Conservation (phyloP, 2,329 filamentous ascomycete genomes). For the Cadophora sp. region DNA sequence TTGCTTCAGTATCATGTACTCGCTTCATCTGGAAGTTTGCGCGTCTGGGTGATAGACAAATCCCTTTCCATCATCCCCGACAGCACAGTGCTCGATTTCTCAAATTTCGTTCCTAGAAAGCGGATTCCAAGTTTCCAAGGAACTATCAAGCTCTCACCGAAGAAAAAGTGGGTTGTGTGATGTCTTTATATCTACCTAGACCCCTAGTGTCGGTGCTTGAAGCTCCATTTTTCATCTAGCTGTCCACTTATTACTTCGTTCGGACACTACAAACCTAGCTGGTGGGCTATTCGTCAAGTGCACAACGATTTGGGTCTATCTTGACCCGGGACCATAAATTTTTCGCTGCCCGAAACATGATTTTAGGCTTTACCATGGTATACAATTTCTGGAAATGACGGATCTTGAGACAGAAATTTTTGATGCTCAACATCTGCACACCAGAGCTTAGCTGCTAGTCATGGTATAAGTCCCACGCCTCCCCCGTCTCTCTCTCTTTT, state of each 20-base stretch:
- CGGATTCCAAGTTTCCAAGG: no score
- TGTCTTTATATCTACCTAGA: no score
- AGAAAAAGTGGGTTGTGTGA: no score
- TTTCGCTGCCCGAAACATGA: background rate
- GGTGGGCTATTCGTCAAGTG: background rate
- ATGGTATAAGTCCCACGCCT: background rate
- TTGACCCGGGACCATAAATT: background rate
- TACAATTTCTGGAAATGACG: background rate
- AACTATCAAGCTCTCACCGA: no score
- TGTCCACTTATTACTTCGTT: background rate
- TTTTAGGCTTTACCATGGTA: background rate
- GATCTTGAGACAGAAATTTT: background rate
- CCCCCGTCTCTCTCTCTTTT: background rate
- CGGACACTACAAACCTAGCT: background rate
- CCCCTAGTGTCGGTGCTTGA: background rate
- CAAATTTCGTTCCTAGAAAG: no score
- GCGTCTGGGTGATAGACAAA: no score
- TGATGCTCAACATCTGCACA: background rate
- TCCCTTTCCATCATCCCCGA: no score
- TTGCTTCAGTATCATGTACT: no score
- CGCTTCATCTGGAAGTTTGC: no score
- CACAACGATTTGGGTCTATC: background rate
- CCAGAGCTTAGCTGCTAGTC: background rate
- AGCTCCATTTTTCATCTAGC: background rate
- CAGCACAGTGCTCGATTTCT: no score